Percentiles rank a stretch among this genome's conserved stretches.
Conservation (phyloP, 306 rosid genomes). For the Trifolium subterraneum region DNA sequence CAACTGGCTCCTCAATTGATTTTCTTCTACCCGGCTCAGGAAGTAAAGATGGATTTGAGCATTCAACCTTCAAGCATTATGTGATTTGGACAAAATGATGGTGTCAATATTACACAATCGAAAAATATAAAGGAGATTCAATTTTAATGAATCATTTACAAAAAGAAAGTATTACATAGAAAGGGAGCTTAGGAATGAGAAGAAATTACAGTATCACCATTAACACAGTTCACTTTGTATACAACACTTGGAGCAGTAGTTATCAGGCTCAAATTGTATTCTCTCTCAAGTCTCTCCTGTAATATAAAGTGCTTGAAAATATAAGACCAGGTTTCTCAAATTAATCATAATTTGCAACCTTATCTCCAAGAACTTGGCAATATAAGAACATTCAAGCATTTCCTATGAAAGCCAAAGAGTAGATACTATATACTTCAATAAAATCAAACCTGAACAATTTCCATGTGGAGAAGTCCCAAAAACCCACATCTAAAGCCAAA, state of each 20-base stretch:
- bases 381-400: constrained; percentile 36
- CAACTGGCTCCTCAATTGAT: constrained; percentile 82
- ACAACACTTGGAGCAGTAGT: constrained; percentile 92
- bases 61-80: constrained; percentile 59
- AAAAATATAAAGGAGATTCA: constrained; percentile 32
- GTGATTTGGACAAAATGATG: constrained; percentile 40
- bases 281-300: constrained; percentile 84
- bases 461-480: constrained; percentile 97
- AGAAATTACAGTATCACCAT: constrained; percentile 84
- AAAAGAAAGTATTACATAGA: constrained; percentile 31
- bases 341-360: constrained; percentile 30
- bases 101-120: constrained; percentile 33
- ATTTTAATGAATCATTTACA: constrained; percentile 27
- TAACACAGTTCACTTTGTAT: constrained; percentile 67
- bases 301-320: constrained; percentile 37
- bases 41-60: constrained; percentile 84
- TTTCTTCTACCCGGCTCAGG: constrained; percentile 79
- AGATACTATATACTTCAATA: constrained; percentile 8
- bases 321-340: constrained; percentile 35
- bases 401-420: constrained; percentile 37
- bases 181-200: constrained; percentile 57
- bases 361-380: constrained; percentile 20
- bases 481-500: constrained; percentile 98
- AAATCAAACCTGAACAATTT: constrained; percentile 85
- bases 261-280: constrained; percentile 79